phyloP scores from a whole-genome alignment of 140 eudicot genomes.

The Anethum foeniculum region DNA sequence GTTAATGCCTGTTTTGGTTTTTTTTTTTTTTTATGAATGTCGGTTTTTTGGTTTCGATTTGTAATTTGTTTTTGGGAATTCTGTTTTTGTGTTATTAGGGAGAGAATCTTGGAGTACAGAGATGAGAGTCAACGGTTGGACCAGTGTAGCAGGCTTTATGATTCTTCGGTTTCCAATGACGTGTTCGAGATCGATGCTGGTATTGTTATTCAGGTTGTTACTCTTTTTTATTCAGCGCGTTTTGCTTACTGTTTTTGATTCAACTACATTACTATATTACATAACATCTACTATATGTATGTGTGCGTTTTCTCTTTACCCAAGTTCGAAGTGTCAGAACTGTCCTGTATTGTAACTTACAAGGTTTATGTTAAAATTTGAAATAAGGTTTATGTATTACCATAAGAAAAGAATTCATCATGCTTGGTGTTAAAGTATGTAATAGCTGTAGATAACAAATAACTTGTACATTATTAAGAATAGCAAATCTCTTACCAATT shows the following conservation, averaged over 20 bases:
- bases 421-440: not conserved
- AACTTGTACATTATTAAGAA: not conserved
- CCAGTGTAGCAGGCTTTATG: slow-evolving; percentile 86
- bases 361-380: not conserved
- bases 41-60: not conserved
- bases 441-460: not conserved
- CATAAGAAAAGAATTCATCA: not conserved
- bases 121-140: slow-evolving; percentile 94
- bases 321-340: not conserved
- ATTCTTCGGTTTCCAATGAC: slow-evolving; percentile 71
- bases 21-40: not conserved
- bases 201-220: slow-evolving; percentile 61
- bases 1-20: not conserved
- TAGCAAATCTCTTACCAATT: not conserved
- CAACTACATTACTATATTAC: too few species aligned
- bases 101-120: slow-evolving; percentile 78
- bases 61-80: not conserved
- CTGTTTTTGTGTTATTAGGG: slow-evolving; percentile 39
- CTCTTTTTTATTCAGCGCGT: not conserved
- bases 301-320: not conserved
- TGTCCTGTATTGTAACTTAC: not conserved
- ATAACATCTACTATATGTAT: not conserved
- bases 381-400: not conserved
- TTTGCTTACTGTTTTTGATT: too few species aligned
- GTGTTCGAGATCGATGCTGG: slow-evolving; percentile 89